Conservation (phyloP, 441 rosid genomes). For the Gossypium schwendimanii region DNA sequence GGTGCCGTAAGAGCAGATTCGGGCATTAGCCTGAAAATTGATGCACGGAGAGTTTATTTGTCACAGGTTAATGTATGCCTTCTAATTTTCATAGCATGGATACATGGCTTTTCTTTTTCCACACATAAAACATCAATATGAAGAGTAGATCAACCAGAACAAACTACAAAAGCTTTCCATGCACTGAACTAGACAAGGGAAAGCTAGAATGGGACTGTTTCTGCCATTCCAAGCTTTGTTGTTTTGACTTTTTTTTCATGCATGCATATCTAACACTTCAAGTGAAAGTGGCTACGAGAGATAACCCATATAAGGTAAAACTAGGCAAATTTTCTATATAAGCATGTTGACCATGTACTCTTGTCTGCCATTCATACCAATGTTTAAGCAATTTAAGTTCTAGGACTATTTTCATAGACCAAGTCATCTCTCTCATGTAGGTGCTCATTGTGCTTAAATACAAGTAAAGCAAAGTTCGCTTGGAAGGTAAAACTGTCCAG, state of each 20-base stretch:
- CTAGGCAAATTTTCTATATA: background rate
- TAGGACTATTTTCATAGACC: background rate
- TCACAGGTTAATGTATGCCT: background rate
- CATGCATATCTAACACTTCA: background rate
- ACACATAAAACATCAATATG: background rate
- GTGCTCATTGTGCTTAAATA: background rate
- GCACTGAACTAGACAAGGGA: background rate
- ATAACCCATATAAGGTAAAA: slow-evolving; percentile 2
- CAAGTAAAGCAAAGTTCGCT: background rate
- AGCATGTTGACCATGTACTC: background rate
- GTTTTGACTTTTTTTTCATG: background rate
- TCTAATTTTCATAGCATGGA: background rate
- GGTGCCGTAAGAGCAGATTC: slow-evolving; percentile 72
- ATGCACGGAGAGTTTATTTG: background rate
- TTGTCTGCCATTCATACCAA: background rate
- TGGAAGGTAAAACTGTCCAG: background rate
- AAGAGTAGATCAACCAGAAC: slow-evolving; percentile 4
- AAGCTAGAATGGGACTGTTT: background rate
- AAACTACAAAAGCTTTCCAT: background rate
- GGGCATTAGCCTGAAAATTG: slow-evolving; percentile 67
- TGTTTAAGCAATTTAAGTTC: background rate
- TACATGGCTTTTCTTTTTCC: background rate
- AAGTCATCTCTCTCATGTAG: background rate
- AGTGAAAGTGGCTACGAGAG: background rate
- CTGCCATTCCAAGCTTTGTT: background rate